phyloP scores from a whole-genome alignment of 2,329 filamentous ascomycete species.

The Lithohypha guttulata region DNA sequence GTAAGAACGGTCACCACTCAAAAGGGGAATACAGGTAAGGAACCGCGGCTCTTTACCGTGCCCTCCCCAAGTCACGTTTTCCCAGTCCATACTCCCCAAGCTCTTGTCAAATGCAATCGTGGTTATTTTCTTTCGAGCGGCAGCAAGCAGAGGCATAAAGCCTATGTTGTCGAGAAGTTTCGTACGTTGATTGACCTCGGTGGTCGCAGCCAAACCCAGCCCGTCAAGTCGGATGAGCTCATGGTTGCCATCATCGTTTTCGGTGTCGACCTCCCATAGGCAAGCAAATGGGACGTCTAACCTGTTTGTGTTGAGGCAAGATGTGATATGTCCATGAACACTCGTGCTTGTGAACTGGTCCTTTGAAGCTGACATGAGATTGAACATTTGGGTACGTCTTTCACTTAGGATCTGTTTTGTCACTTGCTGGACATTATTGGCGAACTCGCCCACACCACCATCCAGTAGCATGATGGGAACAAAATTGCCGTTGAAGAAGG shows the following conservation, averaged over 20 bases:
- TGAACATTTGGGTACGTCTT: constrained; percentile 38
- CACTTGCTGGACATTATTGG: background rate
- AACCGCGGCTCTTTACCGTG: background rate
- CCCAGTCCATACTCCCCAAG: background rate
- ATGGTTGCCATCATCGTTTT: background rate
- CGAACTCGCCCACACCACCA: background rate
- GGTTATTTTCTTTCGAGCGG: background rate
- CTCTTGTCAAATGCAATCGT: background rate
- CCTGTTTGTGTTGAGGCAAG: constrained; percentile 33
- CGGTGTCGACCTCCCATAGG: constrained; percentile 39
- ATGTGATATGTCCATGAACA: constrained; percentile 39
- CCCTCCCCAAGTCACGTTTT: constrained; percentile 1
- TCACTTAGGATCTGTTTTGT: constrained; percentile 9
- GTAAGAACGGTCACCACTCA: constrained; percentile 1
- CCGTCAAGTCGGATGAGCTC: background rate
- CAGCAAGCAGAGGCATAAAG: constrained; percentile 1
- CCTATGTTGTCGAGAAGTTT: constrained; percentile 2
- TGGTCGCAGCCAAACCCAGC: background rate
- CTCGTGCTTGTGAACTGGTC: constrained; percentile 34
- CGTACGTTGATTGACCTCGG: background rate
- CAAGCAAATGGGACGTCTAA: constrained; percentile 44
- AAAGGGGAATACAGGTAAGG: constrained; percentile 1
- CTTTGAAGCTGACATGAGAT: constrained; percentile 36
- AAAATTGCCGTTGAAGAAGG: background rate
- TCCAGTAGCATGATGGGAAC: background rate